Base-by-base conservation (phyloP, 1,284 basidiomycete species). In the Rhodotorula sp. region DNA sequence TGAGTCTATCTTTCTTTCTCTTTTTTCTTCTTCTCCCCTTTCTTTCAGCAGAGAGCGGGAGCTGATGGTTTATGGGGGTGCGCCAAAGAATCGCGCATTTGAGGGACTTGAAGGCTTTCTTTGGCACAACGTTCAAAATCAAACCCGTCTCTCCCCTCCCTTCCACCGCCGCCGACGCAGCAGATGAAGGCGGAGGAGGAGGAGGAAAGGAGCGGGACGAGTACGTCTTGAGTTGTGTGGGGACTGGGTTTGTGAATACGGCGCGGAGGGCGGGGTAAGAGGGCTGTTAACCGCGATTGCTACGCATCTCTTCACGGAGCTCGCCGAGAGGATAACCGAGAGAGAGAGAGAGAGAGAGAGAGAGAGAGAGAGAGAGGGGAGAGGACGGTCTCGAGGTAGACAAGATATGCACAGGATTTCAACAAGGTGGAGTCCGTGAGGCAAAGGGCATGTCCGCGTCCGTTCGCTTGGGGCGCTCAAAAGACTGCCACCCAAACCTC, bases 41-140 rank as follows among this genome's bases (percentile, higher is more conserved):
- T 27, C 71, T 66, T 1, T 60, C 77, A 61, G 74, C 11, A 5
- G 11, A 10, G 32, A 27, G 78, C 68, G 73, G 70, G 29, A 34
- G 24, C 32, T 32, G 20, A 55, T 22, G 24, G 20, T 22, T n/a
- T 10, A 15, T 20, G 2, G 9, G 30, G 1, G 22, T 7, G 15
- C n/a, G 39, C 11, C 11, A 2, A 44, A 96, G 94, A 15, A 86
- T 96, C 55, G 92, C 96, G 83, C 92, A 95, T 78, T 82, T 99
- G 53, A 85, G 91, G 47, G 95, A 99, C 77, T 81, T 94, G 58
- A 86, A 87, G 72, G 82, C 86, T 19, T 90, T 91, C 77, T 92
- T 97, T 73, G 92, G 93, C 22, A 82, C 84, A 32, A 81, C 82
- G 55, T 86, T 85, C 80, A 84, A 85, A 77, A 80, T 86, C 64